Percentiles rank a stretch among this genome's conserved stretches.
These are phyloP conservation scores for Lactarius evosmus DNA, from an alignment of 768 basidiomycete genomes.

Conservation along the genomic window DNA sequence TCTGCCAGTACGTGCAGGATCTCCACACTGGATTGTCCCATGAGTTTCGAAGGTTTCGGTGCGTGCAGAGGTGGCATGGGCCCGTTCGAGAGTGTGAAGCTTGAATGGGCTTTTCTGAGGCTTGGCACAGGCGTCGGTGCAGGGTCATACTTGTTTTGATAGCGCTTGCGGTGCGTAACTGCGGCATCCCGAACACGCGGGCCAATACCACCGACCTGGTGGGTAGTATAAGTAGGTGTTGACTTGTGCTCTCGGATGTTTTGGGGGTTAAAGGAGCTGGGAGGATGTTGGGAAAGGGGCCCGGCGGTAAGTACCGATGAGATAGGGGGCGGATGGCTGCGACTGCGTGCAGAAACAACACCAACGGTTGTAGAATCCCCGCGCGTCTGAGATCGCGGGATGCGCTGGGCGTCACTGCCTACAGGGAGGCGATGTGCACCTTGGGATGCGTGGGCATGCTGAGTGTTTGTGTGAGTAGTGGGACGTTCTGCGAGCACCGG, in stretches of 20 bases:
- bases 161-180: not conserved
- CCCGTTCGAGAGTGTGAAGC: slow-evolving; percentile 4
- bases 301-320: not conserved
- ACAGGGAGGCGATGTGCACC: not conserved
- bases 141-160: not conserved
- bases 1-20: not conserved
- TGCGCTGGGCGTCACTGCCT: not conserved
- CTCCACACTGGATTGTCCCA: slow-evolving; percentile 1
- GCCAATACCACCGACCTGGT: not conserved
- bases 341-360: slow-evolving; percentile 4
- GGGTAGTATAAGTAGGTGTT: not conserved
- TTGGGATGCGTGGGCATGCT: not conserved
- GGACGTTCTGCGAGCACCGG: not conserved
- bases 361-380: not conserved
- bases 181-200: slow-evolving; percentile 5
- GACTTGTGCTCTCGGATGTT: not conserved
- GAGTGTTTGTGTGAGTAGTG: not conserved
- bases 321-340: slow-evolving; percentile 4
- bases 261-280: not conserved
- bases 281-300: not conserved
- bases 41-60: slow-evolving; percentile 12
- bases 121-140: not conserved
- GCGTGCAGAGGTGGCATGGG: slow-evolving; percentile 2
- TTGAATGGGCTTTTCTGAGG: slow-evolving; percentile 22
- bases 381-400: slow-evolving; percentile 1